phyloP scores from a whole-genome alignment of 495 filamentous ascomycete genomes.

The Lophiotrema nucula region DNA sequence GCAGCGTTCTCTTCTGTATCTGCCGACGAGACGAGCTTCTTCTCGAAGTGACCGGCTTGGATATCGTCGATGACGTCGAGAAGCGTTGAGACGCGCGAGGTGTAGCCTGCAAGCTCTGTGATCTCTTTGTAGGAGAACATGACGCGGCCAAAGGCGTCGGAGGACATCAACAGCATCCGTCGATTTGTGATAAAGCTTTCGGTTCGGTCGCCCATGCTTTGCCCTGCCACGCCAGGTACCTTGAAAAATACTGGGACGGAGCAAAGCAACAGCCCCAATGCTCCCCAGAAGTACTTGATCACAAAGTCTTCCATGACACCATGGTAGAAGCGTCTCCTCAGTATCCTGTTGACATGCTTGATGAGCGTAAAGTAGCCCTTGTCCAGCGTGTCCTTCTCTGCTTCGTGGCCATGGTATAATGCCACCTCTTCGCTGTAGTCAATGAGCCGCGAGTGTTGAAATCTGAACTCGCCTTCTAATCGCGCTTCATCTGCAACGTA shows the following conservation, averaged over 20 bases:
- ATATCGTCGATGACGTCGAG: conserved; percentile 95
- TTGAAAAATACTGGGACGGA: conserved; percentile 95
- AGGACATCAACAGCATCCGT: conserved; percentile 83
- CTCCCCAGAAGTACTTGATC: conserved; percentile 99
- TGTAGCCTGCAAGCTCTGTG: conserved; percentile 94
- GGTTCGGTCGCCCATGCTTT: conserved; percentile 84
- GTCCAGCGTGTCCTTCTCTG: conserved; percentile 94
- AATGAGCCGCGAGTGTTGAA: conserved; percentile 90
- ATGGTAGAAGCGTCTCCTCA: conserved; percentile 85
- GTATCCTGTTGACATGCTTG: conserved; percentile 96
- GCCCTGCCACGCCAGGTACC: conserved; percentile 69
- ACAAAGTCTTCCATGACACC: conserved; percentile 99
- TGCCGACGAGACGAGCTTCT: conserved; percentile 89
- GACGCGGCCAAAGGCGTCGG: conserved; percentile 90
- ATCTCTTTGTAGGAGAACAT: conserved; percentile 99
- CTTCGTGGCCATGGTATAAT: conserved; percentile 87
- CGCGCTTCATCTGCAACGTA: conserved; percentile 96
- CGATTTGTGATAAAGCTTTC: conserved; percentile 95
- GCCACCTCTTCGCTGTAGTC: conserved; percentile 95
- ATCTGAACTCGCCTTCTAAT: conserved; percentile 93
- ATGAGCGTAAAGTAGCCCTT: conserved; percentile 99
- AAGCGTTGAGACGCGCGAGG: conserved; percentile 81
- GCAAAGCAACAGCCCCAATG: conserved; percentile 88
- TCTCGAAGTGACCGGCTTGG: conserved; percentile 82
- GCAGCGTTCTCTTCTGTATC: conserved; percentile 72